Evolutionary conservation across 176 grass and related monocot genomes (phyloP).

Genomic region (Neostapfia colusana): DNA sequence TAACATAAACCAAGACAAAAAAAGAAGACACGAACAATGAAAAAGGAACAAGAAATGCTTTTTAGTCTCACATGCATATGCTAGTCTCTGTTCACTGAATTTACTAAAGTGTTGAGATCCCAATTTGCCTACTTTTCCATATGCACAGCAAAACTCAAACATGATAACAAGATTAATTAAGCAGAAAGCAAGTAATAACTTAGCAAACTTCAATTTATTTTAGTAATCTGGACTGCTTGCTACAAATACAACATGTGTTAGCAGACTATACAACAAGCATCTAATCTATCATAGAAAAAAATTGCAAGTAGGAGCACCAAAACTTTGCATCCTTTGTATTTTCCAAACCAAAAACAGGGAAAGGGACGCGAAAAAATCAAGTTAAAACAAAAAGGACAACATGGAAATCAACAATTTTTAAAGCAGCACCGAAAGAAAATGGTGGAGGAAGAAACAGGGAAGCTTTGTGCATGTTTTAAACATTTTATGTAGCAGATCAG

Average conservation of each 20-base stretch:
- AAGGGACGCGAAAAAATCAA: neutral
- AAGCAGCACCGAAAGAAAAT: constrained; percentile 15
- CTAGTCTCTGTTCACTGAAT: neutral
- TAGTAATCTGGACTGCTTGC: neutral
- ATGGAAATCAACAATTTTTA: neutral
- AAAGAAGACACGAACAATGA: constrained; percentile 3
- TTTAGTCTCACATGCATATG: neutral
- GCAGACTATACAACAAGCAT: constrained; percentile 6
- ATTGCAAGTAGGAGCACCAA: neutral
- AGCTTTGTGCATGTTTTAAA: neutral
- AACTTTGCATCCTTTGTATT: constrained; percentile 10
- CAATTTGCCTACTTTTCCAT: constrained; percentile 19
- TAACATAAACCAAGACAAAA: neutral
- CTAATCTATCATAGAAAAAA: neutral
- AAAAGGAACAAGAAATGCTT: neutral
- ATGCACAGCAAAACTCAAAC: constrained; percentile 19
- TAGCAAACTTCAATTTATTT: neutral
- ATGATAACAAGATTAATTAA: constrained; percentile 13
- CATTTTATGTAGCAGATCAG: neutral
- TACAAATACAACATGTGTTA: neutral
- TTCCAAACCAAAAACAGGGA: neutral
- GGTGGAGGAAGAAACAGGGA: neutral
- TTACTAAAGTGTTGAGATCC: constrained; percentile 1
- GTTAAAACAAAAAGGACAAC: neutral
- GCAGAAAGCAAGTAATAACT: neutral